Evolutionary conservation across 371 early-diverging fungal genomes (phyloP).

Genomic region (Syncephalastrum monosporum): DNA sequence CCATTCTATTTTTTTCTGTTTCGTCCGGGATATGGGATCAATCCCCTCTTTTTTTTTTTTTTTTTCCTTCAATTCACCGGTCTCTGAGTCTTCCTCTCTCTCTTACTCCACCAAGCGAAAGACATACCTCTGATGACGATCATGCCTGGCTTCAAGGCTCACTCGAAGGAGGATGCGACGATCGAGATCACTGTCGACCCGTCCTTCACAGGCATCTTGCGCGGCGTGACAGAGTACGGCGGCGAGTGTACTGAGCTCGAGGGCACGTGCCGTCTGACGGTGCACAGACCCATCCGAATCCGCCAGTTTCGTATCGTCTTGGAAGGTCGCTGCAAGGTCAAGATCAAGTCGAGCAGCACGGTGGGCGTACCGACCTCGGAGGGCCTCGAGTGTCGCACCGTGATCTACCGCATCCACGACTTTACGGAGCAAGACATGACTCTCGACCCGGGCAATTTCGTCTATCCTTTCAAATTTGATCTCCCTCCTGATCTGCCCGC

Average conservation of each 20-base stretch:
- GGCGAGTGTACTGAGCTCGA: constrained; percentile 39
- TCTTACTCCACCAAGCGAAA: too few species aligned
- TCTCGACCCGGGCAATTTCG: constrained; percentile 33
- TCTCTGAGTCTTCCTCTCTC: too few species aligned
- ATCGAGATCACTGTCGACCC: constrained; percentile 29
- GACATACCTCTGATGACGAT: too few species aligned
- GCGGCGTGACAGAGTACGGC: constrained; percentile 38
- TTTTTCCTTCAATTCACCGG: too few species aligned
- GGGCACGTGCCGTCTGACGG: constrained; percentile 31
- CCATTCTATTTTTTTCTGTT: too few species aligned
- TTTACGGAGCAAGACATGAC: constrained; percentile 8
- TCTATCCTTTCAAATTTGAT: constrained; percentile 37
- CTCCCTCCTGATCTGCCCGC: constrained; percentile 42
- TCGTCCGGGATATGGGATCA: too few species aligned
- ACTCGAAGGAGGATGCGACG: constrained; percentile 31
- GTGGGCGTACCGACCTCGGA: constrained; percentile 21
- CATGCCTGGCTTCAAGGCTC: too few species aligned
- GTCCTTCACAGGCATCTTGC: constrained; percentile 44
- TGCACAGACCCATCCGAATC: constrained; percentile 31
- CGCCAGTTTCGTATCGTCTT: constrained; percentile 35
- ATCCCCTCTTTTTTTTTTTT: too few species aligned
- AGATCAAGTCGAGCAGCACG: constrained; percentile 22
- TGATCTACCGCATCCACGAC: constrained; percentile 24
- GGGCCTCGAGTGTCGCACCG: constrained; percentile 31
- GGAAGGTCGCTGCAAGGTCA: constrained; percentile 45